Evolutionary conservation across 306 rosid species (phyloP), one percentile per base, ranked within the genome.

Genomic region (Castanea mollissima): DNA sequence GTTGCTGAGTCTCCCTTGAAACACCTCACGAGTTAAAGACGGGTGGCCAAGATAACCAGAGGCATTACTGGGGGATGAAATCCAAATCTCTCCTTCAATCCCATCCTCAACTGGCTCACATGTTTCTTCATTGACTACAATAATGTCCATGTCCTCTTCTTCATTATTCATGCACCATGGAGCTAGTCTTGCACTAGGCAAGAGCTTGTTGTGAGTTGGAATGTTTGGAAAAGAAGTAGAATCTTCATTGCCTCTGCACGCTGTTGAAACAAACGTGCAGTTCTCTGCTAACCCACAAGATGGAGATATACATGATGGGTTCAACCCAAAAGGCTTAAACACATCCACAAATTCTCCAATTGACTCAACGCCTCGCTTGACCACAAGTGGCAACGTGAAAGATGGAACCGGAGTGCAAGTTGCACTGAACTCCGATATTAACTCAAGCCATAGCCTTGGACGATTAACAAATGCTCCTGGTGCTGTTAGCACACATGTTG

Each of bases 251-350:
- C 38, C 15, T 76, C 86, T 80, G 97, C 98, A 94, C 2, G 94
- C 78, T 16, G 97, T 92, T 8, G 96, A 94, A 76, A 94, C 96
- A 55, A 92, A 94, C 44, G 97, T 94, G 8, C 98, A 83, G 41
- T 92, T 94, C 86, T 94, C 98, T 2, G 98, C 98, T 58, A 92
- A 81, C 0, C 98, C 94, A 3, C 92, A 94, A 21, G 96, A 89
- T 32, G 98, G 97, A 34, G 97, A 87, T 5, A 92, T 77, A 5
- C 88, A 80, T 0, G 84, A 83, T 0, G 94, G 85, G 58, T 71
- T 87, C 34, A 92, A 75, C 32, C 98, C 98, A 44, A 80, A 85
- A 29, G 86, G 83, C 18, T 49, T 69, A 79, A 94, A 92, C 1
- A 74, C 75, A 1, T 64, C 19, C 55, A 89, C 81, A 55, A 92